phyloP scores from a whole-genome alignment of 495 filamentous ascomycete species.

The Durotheca rogersii region DNA sequence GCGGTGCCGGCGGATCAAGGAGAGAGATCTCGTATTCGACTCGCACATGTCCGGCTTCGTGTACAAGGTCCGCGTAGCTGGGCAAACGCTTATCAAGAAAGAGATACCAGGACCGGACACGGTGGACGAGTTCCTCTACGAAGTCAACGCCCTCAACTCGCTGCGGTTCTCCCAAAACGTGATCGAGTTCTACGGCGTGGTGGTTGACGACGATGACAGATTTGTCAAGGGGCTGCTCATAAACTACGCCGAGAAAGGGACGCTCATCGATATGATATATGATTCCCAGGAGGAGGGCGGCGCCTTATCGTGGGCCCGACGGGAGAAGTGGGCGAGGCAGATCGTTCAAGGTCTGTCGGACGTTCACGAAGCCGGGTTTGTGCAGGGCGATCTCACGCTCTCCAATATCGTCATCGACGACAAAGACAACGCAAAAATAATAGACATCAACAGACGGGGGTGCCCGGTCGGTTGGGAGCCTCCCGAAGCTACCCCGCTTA shows the following conservation, averaged over 20 bases:
- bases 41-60: constrained; percentile 95
- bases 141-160: constrained; percentile 88
- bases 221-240: constrained; percentile 89
- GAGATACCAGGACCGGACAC: constrained; percentile 97
- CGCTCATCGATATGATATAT: constrained; percentile 87
- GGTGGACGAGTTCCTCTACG: constrained; percentile 95
- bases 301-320: constrained; percentile 68
- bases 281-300: constrained; percentile 54
- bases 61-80: constrained; percentile 79
- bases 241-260: constrained; percentile 82
- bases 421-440: constrained; percentile 86
- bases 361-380: constrained; percentile 94
- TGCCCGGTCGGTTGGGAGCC: constrained; percentile 98
- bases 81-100: constrained; percentile 84
- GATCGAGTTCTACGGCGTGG: constrained; percentile 83
- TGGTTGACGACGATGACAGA: constrained; percentile 75
- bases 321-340: constrained; percentile 90
- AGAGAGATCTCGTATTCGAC: constrained; percentile 78
- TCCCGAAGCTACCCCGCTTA: constrained; percentile 83
- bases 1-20: constrained; percentile 62
- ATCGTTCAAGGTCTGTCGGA: constrained; percentile 88
- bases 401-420: constrained; percentile 95
- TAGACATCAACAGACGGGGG: constrained; percentile 95
- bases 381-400: constrained; percentile 95
- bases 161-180: constrained; percentile 73